Percentiles rank a stretch among this genome's conserved stretches.
These are phyloP conservation scores for Diaporthe sp. DNA, from an alignment of 2,329 filamentous ascomycete species.

Conservation along the genomic window DNA sequence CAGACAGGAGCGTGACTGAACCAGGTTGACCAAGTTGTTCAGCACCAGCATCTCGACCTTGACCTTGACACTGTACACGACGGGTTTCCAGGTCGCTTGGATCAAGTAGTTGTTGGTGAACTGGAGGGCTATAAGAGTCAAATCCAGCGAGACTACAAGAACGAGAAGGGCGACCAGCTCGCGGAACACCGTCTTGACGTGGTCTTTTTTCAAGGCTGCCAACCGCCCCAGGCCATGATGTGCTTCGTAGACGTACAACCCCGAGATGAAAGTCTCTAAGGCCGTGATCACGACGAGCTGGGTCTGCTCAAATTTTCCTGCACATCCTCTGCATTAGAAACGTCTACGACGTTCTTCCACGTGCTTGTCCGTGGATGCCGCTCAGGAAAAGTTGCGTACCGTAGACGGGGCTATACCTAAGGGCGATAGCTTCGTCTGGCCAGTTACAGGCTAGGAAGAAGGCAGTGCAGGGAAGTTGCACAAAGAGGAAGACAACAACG, in stretches of 20 bases:
- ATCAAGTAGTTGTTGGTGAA: constrained; percentile 18
- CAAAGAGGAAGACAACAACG: constrained; percentile 57
- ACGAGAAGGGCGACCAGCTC: constrained; percentile 45
- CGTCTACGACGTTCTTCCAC: no score
- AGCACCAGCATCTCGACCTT: constrained; percentile 33
- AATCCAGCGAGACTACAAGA: constrained; percentile 47
- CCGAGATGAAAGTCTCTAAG: constrained; percentile 56
- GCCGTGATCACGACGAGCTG: constrained; percentile 56
- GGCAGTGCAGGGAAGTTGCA: constrained; percentile 63
- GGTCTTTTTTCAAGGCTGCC: constrained; percentile 2
- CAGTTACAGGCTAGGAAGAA: constrained; percentile 57
- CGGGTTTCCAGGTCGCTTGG: constrained; percentile 32
- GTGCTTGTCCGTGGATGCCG: neutral
- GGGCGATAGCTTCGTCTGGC: constrained; percentile 39
- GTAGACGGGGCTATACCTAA: neutral
- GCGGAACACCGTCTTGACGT: neutral
- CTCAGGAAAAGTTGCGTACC: neutral
- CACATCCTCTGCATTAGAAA: neutral
- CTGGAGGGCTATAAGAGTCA: constrained; percentile 38
- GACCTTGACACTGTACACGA: constrained; percentile 35
- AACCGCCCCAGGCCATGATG: constrained; percentile 47
- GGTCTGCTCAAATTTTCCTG: constrained; percentile 38
- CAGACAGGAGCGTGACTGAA: constrained; percentile 18
- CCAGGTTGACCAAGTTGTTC: constrained; percentile 30
- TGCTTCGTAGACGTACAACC: constrained; percentile 62